Evolutionary conservation across 129 eudicot genomes (phyloP).

Genomic region (Apium graveolens): DNA sequence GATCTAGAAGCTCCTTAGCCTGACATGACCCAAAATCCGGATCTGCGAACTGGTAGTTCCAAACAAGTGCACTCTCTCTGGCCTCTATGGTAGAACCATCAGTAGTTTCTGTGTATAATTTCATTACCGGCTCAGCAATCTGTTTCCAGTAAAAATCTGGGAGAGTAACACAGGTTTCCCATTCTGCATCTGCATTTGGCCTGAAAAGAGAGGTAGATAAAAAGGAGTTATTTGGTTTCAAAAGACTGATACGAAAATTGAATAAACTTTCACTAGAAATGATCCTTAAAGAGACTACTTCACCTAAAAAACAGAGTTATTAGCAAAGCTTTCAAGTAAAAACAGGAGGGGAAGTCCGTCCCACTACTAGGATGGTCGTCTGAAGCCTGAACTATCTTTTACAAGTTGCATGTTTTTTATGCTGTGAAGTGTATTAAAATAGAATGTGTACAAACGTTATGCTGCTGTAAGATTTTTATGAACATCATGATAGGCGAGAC

Average conservation of each 20-base stretch:
- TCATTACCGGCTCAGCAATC: constrained; percentile 85
- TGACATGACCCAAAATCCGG: constrained; percentile 91
- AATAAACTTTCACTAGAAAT: background rate
- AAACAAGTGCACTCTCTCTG: constrained; percentile 81
- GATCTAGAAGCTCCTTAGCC: constrained; percentile 90
- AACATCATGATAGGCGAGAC: background rate
- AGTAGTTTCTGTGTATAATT: constrained; percentile 73
- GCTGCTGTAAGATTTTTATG: background rate
- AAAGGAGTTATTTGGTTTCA: background rate
- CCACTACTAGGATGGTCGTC: background rate
- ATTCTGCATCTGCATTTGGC: constrained; percentile 47
- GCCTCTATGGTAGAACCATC: constrained; percentile 79
- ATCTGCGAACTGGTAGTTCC: constrained; percentile 88
- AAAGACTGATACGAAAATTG: background rate
- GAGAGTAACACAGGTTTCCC: constrained; percentile 72
- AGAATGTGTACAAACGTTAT: background rate
- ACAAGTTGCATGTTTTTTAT: background rate
- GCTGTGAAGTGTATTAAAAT: background rate
- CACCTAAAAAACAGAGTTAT: background rate
- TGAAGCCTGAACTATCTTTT: background rate
- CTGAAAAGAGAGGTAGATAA: constrained; percentile 20
- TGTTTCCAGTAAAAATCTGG: constrained; percentile 84
- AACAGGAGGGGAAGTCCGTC: background rate
- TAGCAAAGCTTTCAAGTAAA: background rate
- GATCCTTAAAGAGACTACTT: background rate